Base-by-base conservation (phyloP, 73 alveolate genomes). In the Effrenium voratum region DNA sequence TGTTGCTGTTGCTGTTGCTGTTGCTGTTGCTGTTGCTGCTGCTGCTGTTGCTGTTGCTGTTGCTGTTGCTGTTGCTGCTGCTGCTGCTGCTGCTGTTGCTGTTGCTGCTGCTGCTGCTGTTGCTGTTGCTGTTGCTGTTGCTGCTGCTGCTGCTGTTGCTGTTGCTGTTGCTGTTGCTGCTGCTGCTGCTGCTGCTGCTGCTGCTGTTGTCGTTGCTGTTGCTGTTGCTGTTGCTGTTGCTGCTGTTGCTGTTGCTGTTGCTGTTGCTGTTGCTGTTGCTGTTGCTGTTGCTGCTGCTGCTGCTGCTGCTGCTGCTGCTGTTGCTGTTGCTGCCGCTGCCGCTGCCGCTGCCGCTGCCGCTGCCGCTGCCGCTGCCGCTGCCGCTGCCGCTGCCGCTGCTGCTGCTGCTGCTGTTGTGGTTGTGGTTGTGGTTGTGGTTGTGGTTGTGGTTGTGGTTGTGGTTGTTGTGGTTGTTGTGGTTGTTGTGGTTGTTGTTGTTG, bases 141-240 rank as follows among this genome's bases (percentile, higher is more conserved):
- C 68, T 55, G 30, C 68, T 55, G 68, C 68, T 55, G 68, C 68
- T 55, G 68, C 68, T 55, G 30, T 22, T 55, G 68, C 68, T 55
- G 68, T 22, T 55, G 30, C 68, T 55, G 68, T 22, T 55, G 68
- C 68, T 55, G 68, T 22, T 55, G 68, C 68, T 55, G 68, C 68
- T 55, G 68, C 68, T 55, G 68, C 68, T 55, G 68, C 68, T 55
- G 68, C 68, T 55, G 68, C 68, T 55, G 68, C 68, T 55, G 68
- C 68, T 55, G 12, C 68, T 55, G 22, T 22, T 55, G 12, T 22
- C 22, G 22, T 22, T 55, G 12, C 68, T 55, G 22, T 22, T 55
- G 12, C 68, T 55, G 22, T 22, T 55, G 12, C 68, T 55, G 22
- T 22, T 55, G 22, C 68, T 55, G 12, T 22, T 55, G 22, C 68